Percentiles rank a stretch among this genome's conserved stretches.
These are phyloP conservation scores for Ceratorhiza oryzae-sativae DNA, from an alignment of 1,284 basidiomycete species.

Conservation along the genomic window DNA sequence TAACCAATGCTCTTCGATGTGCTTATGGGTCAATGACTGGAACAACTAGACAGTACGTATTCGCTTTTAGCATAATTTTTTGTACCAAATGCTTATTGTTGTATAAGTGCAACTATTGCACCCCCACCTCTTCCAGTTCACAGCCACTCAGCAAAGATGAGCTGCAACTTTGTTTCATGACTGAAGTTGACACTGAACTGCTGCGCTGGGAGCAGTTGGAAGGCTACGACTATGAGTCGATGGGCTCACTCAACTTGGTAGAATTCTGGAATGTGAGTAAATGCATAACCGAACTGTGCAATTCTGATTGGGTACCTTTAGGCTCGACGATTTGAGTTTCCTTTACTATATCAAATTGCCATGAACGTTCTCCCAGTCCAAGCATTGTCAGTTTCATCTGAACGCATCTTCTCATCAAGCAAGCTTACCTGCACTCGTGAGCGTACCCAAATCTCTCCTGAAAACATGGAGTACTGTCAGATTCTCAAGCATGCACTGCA, in stretches of 20 bases:
- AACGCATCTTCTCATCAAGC: slow-evolving; percentile 12
- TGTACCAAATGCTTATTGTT: too few relatives aligned
- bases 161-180: too few relatives aligned
- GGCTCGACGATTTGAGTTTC: not conserved
- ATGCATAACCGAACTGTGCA: not conserved
- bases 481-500: slow-evolving; percentile 7
- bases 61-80: too few relatives aligned
- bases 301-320: not conserved
- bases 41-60: too few relatives aligned
- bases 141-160: too few relatives aligned
- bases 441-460: not conserved
- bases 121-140: too few relatives aligned
- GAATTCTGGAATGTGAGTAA: not conserved
- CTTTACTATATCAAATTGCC: not conserved
- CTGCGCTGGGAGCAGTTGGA: too few relatives aligned
- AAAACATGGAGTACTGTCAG: slow-evolving; percentile 4
- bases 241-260: not conserved
- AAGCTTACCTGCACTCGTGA: slow-evolving; percentile 11
- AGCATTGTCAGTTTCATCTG: not conserved
- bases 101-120: too few relatives aligned
- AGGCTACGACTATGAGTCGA: not conserved
- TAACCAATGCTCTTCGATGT: too few relatives aligned
- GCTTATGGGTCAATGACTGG: too few relatives aligned
- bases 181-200: too few relatives aligned
- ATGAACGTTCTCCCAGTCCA: not conserved